Base-by-base conservation (phyloP, 129 eudicot genomes). In the Flaveria sonorensis region DNA sequence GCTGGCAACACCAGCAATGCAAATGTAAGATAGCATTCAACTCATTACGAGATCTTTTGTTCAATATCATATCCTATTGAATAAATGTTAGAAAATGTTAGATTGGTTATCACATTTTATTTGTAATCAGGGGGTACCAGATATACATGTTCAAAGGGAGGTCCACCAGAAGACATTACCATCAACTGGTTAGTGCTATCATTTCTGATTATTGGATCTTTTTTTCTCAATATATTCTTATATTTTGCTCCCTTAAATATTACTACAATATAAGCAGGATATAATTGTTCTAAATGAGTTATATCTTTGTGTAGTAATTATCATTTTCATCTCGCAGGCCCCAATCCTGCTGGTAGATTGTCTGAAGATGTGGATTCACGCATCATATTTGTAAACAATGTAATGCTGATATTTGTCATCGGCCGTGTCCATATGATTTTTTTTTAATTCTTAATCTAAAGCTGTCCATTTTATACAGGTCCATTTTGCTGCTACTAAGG, bases 401-500 rank as follows among this genome's bases (percentile, higher is more conserved):
- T 91, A 90, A 82, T 56, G 81, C 1, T 68, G 51, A 48, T 1
- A 30, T 57, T 74, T 30, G 67, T 64, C 59, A 69, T 71, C 4
- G 7, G 43, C 43, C 47, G 45, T 47, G 32, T 16, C 4, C 28
- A 10, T 50, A 48, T 63, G 63, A 12, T 26, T 57, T 55, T 40
- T 15, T 19, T 24, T 43, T 62, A 60, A 42, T 45, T 74, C 13
- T 21, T 7, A 18, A 79, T 42, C 9, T 84, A 48, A 68, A 36
- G 42, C 71, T 61, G 64, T 74, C 36, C 36, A 68, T 47, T 71
- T 53, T 51, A 1, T 67, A 24, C 82, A 93, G 98, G 98, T 93
- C 64, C 97, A 93, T 83, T 93, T 93, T 86, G 98, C 89, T 81
- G 98, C 98, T 55, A 91, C 98, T 45, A 93, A 91, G 80, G 98